Conservation (phyloP, 192 early-diverging fungal genomes). For the Linnemannia zychae region DNA sequence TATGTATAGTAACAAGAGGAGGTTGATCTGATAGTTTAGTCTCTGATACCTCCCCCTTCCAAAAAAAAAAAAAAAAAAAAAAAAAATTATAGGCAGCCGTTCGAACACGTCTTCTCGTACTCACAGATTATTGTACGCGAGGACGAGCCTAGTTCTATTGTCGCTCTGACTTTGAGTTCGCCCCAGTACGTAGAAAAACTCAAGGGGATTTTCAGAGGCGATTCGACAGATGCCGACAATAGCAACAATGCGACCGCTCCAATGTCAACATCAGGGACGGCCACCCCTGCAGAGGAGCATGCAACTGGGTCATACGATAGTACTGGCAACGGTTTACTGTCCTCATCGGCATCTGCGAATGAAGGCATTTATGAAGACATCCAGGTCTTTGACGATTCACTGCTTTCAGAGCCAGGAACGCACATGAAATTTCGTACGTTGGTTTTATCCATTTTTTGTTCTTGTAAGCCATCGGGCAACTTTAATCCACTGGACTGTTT, state of each 20-base stretch:
- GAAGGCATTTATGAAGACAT: conserved; percentile 55
- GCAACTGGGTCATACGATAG: conserved; percentile 16
- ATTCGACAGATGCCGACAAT: conserved; percentile 13
- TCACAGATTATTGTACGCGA: conserved; percentile 91
- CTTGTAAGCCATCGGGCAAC: too few species aligned
- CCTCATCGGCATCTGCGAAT: neutral
- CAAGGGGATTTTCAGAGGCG: conserved; percentile 43
- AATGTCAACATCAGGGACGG: conserved; percentile 36
- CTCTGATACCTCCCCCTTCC: too few species aligned
- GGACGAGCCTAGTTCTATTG: conserved; percentile 94
- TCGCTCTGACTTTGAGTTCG: conserved; percentile 88
- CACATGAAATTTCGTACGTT: conserved; percentile 83
- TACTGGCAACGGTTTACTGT: conserved; percentile 15
- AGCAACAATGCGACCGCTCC: conserved; percentile 53
- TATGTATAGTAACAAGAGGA: neutral
- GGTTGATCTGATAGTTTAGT: too few species aligned
- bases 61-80: too few species aligned
- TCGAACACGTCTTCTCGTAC: conserved; percentile 91
- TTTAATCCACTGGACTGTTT: neutral
- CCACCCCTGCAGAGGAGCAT: conserved; percentile 46
- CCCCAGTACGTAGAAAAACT: conserved; percentile 80
- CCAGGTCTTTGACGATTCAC: conserved; percentile 71
- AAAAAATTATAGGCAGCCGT: conserved; percentile 68
- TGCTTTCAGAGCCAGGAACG: conserved; percentile 75
- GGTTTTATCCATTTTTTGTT: neutral